phyloP scores from a whole-genome alignment of 768 basidiomycete species.

The Hericium coralloides region DNA sequence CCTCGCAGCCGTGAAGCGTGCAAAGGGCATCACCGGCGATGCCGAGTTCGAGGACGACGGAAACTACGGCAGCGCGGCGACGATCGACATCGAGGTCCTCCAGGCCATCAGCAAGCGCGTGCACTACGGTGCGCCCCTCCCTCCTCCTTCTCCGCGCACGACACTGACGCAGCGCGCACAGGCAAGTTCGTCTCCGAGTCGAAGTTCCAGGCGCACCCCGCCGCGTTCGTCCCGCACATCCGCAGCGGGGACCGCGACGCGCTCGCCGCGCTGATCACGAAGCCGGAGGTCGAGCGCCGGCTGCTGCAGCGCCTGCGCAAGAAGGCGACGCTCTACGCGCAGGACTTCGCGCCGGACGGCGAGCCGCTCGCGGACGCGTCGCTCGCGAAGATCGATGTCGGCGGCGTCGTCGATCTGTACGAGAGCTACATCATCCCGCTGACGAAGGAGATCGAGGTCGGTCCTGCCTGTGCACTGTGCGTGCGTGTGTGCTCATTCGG shows the following conservation, averaged over 20 bases:
- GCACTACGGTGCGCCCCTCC: constrained; percentile 67
- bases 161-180: constrained; percentile 22
- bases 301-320: constrained; percentile 77
- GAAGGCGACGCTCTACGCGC: constrained; percentile 72
- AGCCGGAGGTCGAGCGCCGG: constrained; percentile 88
- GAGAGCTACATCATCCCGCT: constrained; percentile 94
- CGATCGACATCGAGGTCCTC: constrained; percentile 92
- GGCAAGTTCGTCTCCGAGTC: constrained; percentile 99
- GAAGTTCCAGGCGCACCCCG: constrained; percentile 83
- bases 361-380: constrained; percentile 34
- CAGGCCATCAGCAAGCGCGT: constrained; percentile 97
- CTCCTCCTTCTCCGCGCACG: background rate
- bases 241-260: constrained; percentile 64
- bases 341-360: constrained; percentile 71
- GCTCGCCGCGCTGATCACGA: constrained; percentile 87
- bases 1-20: constrained; percentile 58
- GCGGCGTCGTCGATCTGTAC: constrained; percentile 89
- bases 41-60: constrained; percentile 86
- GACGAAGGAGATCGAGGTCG: constrained; percentile 97
- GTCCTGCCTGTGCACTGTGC: constrained; percentile 8
- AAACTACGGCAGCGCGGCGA: constrained; percentile 94
- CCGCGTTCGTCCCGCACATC: constrained; percentile 90
- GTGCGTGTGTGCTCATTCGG: background rate
- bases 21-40: constrained; percentile 55
- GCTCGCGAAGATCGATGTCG: constrained; percentile 76